These are phyloP conservation scores for Phaeomoniella chlamydospora DNA, from an alignment of 2,329 filamentous ascomycete species.

Conservation along the genomic window DNA sequence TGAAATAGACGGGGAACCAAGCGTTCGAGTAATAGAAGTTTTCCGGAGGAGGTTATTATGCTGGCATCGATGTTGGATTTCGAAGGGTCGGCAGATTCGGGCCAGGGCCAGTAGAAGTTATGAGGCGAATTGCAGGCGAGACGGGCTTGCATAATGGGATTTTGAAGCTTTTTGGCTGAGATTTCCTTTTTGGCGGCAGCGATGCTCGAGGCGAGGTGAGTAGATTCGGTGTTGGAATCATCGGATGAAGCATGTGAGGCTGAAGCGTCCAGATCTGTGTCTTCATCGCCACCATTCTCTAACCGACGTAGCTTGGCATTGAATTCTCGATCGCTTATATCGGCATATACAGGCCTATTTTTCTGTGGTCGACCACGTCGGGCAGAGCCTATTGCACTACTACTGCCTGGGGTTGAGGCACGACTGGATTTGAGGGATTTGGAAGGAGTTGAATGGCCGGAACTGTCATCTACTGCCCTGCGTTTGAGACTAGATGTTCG, in stretches of 20 bases:
- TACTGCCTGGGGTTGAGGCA: slow-evolving; percentile 54
- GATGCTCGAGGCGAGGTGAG: slow-evolving; percentile 12
- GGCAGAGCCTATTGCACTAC: slow-evolving; percentile 33
- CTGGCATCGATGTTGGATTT: slow-evolving; percentile 55
- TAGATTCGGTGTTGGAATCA: slow-evolving; percentile 22
- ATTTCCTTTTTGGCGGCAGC: slow-evolving; percentile 58
- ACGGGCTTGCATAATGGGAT: slow-evolving; percentile 81
- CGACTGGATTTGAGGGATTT: slow-evolving; percentile 68
- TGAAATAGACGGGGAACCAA: slow-evolving; percentile 62
- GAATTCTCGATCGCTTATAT: slow-evolving; percentile 72
- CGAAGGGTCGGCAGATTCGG: slow-evolving; percentile 27
- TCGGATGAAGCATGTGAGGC: slow-evolving; percentile 8
- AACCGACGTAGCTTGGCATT: slow-evolving; percentile 48
- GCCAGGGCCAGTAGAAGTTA: slow-evolving; percentile 91
- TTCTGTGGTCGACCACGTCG: slow-evolving; percentile 35
- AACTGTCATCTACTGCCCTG: slow-evolving; percentile 29
- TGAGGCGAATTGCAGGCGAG: slow-evolving; percentile 88
- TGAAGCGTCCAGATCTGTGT: slow-evolving; percentile 17
- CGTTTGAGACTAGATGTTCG: slow-evolving; percentile 41
- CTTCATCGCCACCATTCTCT: slow-evolving; percentile 41
- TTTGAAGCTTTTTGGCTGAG: slow-evolving; percentile 80
- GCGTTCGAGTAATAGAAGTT: slow-evolving; percentile 87
- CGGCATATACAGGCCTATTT: slow-evolving; percentile 43
- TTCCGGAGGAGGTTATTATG: slow-evolving; percentile 76
- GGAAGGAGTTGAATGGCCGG: slow-evolving; percentile 30